phyloP scores from a whole-genome alignment of 2,329 filamentous ascomycete genomes.

The Juglanconis juglandina region DNA sequence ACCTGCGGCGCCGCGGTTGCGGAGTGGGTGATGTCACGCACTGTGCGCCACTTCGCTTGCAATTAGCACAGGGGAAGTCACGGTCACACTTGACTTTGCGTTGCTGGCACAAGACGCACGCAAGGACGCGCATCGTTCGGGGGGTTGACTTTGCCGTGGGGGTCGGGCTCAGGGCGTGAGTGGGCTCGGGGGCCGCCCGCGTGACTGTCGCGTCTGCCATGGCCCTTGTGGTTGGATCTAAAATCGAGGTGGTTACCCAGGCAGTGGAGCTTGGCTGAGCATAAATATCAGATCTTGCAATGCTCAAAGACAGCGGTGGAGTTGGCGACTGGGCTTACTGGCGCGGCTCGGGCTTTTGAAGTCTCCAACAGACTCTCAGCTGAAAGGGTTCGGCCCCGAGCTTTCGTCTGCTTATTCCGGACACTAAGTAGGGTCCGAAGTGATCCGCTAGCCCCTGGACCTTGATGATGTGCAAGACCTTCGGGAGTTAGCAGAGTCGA shows the following conservation, averaged over 20 bases:
- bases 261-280: neutral
- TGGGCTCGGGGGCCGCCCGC: no score
- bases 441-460: neutral
- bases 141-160: neutral
- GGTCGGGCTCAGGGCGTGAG: neutral
- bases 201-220: neutral
- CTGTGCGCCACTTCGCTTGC: constrained; percentile 39
- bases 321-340: no score
- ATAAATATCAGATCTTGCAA: no score
- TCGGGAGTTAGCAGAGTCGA: neutral
- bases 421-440: neutral
- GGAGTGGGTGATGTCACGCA: constrained; percentile 41
- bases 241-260: neutral
- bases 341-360: neutral
- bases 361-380: neutral
- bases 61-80: constrained; percentile 54
- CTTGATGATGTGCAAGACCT: neutral
- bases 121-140: constrained; percentile 25
- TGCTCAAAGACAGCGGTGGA: no score
- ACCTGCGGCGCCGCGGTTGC: constrained; percentile 39
- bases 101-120: constrained; percentile 61
- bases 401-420: neutral
- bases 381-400: neutral
- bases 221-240: neutral
- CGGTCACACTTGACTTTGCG: constrained; percentile 63